Percentiles rank a stretch among this genome's conserved stretches.
phyloP scores from a whole-genome alignment of 352 stramenopile genomes.

The Pythium apleroticum region DNA sequence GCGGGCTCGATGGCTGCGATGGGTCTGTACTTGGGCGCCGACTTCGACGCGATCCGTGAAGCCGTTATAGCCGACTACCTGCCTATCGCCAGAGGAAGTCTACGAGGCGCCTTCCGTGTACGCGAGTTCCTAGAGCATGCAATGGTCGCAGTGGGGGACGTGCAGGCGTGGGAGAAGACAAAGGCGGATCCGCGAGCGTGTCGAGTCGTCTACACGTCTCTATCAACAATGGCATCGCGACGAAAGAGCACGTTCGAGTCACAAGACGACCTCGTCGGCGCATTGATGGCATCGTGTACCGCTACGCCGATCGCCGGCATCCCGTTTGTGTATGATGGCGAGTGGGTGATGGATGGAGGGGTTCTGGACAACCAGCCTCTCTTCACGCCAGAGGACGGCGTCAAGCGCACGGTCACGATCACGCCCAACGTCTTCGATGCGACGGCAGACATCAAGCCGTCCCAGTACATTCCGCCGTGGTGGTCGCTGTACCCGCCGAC shows the following conservation, averaged over 20 bases:
- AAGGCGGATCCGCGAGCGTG: constrained; percentile 18
- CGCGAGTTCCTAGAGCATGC: constrained; percentile 28
- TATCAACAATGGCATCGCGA: constrained; percentile 25
- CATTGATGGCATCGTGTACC: constrained; percentile 38
- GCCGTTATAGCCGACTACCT: constrained; percentile 27
- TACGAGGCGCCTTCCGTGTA: constrained; percentile 17
- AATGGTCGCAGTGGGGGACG: constrained; percentile 16
- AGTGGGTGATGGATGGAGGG: constrained; percentile 48
- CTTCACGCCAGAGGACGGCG: constrained; percentile 13
- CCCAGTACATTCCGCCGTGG: constrained; percentile 41
- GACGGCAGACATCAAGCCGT: constrained; percentile 43
- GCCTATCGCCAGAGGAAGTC: constrained; percentile 8
- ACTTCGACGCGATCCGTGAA: constrained; percentile 35
- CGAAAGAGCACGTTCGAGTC: constrained; percentile 32
- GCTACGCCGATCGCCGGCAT: constrained; percentile 17
- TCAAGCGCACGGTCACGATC: constrained; percentile 28
- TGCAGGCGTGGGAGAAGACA: constrained; percentile 22
- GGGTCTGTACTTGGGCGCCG: constrained; percentile 28
- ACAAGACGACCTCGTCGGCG: constrained; percentile 22
- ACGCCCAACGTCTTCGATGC: constrained; percentile 31
- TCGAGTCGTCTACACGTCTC: constrained; percentile 33
- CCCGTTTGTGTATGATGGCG: constrained; percentile 40
- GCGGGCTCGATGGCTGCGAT: constrained; percentile 34
- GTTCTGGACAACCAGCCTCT: constrained; percentile 37
- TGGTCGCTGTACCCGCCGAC: constrained; percentile 45